These are phyloP conservation scores for Kwoniella sp. DNA, from an alignment of 768 basidiomycete genomes.

Conservation along the genomic window DNA sequence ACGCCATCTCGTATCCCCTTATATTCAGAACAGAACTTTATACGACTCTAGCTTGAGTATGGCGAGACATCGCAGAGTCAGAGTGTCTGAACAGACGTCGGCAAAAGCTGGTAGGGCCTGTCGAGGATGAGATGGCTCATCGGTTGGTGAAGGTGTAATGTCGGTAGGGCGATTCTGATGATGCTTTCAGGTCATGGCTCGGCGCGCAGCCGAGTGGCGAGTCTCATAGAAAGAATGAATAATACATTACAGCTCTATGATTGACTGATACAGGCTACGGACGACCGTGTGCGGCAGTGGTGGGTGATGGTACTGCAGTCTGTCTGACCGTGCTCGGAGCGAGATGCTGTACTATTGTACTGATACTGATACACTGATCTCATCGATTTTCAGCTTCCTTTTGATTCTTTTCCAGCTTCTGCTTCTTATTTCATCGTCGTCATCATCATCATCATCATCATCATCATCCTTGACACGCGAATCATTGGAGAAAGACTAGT, in stretches of 20 bases:
- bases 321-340: no score
- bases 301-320: no score
- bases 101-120: background rate
- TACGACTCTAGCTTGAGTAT: background rate
- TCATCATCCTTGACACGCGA: constrained; percentile 3
- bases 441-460: constrained; percentile 2
- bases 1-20: background rate
- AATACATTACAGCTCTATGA: no score
- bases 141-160: background rate
- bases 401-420: background rate
- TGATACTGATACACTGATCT: no score
- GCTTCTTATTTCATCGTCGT: constrained; percentile 4
- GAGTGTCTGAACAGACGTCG: background rate
- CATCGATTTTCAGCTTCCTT: background rate
- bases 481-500: constrained; percentile 18
- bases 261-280: no score
- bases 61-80: background rate
- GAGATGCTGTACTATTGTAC: no score
- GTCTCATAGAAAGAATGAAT: background rate
- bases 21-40: no score
- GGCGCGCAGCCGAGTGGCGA: background rate
- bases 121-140: background rate
- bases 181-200: no score
- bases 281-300: no score
- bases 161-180: background rate